Evolutionary conservation across 2,329 filamentous ascomycete species (phyloP), one percentile per base, ranked within the genome.

Genomic region (Hymenoscyphus linearis): DNA sequence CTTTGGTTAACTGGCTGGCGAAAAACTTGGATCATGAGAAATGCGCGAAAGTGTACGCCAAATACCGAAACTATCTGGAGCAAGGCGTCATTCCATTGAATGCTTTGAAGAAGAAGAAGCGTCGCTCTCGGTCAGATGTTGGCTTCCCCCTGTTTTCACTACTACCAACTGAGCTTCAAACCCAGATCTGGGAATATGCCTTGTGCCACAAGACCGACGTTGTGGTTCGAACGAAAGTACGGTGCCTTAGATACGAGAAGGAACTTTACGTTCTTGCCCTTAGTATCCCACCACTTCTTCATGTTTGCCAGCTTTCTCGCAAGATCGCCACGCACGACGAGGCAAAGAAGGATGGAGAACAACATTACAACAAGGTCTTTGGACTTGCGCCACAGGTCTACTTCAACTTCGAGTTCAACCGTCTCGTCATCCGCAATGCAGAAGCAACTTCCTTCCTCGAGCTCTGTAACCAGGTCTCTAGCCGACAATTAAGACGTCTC

Each of bases 351-450:
- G n/a, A 22, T 34, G 58, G 60, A n/a, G 7, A 27, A 31, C n/a
- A 27, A 34, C 16, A 6, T 25, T 59, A 35, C 31, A 36, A 27
- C 14, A 26, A 35, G 25, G 1, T 0, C 12, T 27, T 26, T 16
- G 31, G 26, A 31, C 14, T 26, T 18, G 1, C 25, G 13, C 37
- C 40, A 52, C 44, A 26, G 16, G 25, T 37, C 31, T 58, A 47
- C 12, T 60, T 67, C 44, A 63, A 67, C 53, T 67, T 61, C 31
- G 37, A 55, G 2, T 54, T 26, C 18, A 64, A 66, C 31, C 55
- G 56, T 14, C 44, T 69, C 10, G 62, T 65, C 57, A 26, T 69
- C 13, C 57, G 59, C 35, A 59, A 54, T 27, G 12, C 16, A 2
- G 60, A 58, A 16, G 1, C 35, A 6, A 13, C 50, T 31, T 36